Evolutionary conservation across 306 rosid species (phyloP), one percentile per base, ranked within the genome.

Genomic region (Glycine soja): DNA sequence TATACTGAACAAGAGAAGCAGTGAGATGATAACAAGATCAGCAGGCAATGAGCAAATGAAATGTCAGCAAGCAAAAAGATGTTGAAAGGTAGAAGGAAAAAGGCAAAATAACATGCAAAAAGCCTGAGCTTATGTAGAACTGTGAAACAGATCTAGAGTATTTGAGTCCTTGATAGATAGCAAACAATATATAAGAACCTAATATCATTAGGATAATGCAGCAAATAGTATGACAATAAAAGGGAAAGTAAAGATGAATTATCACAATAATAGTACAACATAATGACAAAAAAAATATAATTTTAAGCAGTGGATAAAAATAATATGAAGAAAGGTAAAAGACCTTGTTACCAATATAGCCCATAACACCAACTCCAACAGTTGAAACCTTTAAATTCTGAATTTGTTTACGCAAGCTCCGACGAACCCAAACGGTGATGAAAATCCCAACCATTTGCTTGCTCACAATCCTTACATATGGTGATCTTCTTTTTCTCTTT

Each of bases 381-480:
- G 93, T 96, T 81, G 99, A 96, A 74, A 96, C 99, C 83, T 96
- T 93, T 47, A 93, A 79, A 65, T 92, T 96, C 78, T 92, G 98
- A 82, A 96, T 93, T 81, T 93, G 97, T 76, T 90, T 92, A 34
- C 97, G 98, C 89, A 96, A 90, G 84, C 90, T 85, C 87, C 93
- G 88, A 52, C 97, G 99, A 69, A 93, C 99, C 99, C 99, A 96
- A 75, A 96, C 16, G n/a, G 97, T 91, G 68, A 96, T 74, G 88
- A 93, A 96, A 85, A 96, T 30, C 47, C 99, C 99, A 76, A 96
- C 99, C 99, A 96, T 96, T 90, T 96, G 99, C 87, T 96, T 96
- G 69, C 99, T 96, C 82, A 93, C 95, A 77, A 96, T 93, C 89
- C 99, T 93, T 66, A 96, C 97, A 82, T 86, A 96, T 10, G 93